Base-by-base conservation (phyloP, 2,329 filamentous ascomycete species). In the Daldinia sp. region DNA sequence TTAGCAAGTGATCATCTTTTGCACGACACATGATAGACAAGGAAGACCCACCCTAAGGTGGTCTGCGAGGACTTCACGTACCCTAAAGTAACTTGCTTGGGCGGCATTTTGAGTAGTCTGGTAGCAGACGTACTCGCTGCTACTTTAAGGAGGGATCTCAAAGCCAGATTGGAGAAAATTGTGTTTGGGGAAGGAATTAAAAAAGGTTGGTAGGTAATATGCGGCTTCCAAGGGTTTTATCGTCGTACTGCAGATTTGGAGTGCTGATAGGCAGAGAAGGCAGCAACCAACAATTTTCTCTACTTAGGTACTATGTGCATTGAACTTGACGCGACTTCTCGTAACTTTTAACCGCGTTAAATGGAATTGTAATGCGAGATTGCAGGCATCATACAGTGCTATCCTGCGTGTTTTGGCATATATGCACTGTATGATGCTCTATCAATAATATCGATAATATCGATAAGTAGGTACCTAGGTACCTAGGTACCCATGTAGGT, bases 11-110 rank as follows among this genome's bases (percentile, higher is more conserved):
- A 45, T 15, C n/a, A 9, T 13, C 50, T 45, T 50, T n/a, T 30
- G 4, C 11, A 57, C 21, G 15, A 17, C 2, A 53, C 37, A n/a
- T n/a, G 17, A 27, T 34, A 50, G 30, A 13, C 23, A 53, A 65
- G 54, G 50, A 63, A 62, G 61, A 73, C 72, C 66, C 54, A 75
- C 73, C 72, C 73, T 69, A 75, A 61, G 64, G 73, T 74, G 68
- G 73, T 74, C 70, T 76, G 74, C 37, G 73, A 73, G 54, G 74
- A 71, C 60, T 64, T 74, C 61, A 75, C 74, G 66, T 76, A 76
- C 74, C 74, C 74, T 67, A 76, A 67, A 17, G 73, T 75, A 56
- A 72, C 68, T 70, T 76, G 74, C 59, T 75, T 76, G 53, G 73
- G 73, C 51, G 73, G 63, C 74, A 75, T 76, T 34, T 55, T 67